These are phyloP conservation scores for Galerina marginata DNA, from an alignment of 768 basidiomycete genomes.

Conservation along the genomic window DNA sequence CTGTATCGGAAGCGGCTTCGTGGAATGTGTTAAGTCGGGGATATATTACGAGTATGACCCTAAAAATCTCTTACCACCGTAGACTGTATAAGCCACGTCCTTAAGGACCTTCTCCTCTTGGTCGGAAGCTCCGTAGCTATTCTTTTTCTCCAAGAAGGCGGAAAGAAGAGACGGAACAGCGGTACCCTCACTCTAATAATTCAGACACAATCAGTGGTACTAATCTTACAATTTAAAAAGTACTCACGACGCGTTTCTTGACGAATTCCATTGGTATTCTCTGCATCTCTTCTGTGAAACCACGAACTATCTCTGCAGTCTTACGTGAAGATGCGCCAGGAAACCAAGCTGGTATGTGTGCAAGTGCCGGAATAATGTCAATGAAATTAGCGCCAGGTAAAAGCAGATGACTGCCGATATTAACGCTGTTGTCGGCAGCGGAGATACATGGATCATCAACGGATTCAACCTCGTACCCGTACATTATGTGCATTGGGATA, in stretches of 20 bases:
- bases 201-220: no score
- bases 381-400: slow-evolving; percentile 10
- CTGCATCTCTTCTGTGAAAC: slow-evolving; percentile 10
- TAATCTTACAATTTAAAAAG: neutral
- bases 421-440: slow-evolving; percentile 35
- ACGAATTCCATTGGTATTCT: slow-evolving; percentile 15
- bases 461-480: slow-evolving; percentile 20
- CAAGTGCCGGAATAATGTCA: slow-evolving; percentile 21
- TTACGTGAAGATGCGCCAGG: slow-evolving; percentile 21
- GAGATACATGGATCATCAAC: slow-evolving; percentile 19
- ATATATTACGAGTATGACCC: no score
- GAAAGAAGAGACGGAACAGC: slow-evolving; percentile 13
- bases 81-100: slow-evolving; percentile 17
- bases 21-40: neutral
- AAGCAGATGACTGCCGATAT: slow-evolving; percentile 23
- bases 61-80: slow-evolving; percentile 14
- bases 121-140: neutral
- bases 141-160: slow-evolving; percentile 10
- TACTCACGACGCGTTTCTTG: slow-evolving; percentile 1
- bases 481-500: slow-evolving; percentile 20
- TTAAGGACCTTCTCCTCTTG: slow-evolving; percentile 8
- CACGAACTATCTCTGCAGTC: slow-evolving; percentile 22
- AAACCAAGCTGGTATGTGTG: slow-evolving; percentile 24
- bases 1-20: slow-evolving; percentile 23
- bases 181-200: slow-evolving; percentile 11